phyloP scores from a whole-genome alignment of 78 protist genomes.

The Protostelium mycophagum region DNA sequence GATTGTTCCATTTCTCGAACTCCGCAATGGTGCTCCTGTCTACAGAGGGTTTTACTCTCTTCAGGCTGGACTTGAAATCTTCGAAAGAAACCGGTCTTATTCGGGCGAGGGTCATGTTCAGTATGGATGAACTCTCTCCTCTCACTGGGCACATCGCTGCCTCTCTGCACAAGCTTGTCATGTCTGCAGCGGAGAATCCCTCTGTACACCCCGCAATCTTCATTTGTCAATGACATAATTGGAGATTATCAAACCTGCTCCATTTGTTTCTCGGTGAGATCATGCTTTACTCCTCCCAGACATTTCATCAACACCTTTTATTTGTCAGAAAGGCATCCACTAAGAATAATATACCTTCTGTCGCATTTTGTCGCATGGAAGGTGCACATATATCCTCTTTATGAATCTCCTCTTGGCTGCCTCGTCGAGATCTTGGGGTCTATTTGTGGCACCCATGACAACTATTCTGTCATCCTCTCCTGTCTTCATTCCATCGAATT shows the following conservation, averaged over 20 bases:
- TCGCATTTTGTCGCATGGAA: constrained; percentile 78
- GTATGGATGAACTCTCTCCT: background rate
- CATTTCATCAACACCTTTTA: no score
- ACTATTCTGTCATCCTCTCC: constrained; percentile 31
- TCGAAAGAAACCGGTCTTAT: background rate
- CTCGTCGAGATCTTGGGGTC: constrained; percentile 93
- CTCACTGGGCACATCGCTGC: constrained; percentile 76
- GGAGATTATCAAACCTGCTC: constrained; percentile 1
- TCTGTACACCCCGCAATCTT: background rate
- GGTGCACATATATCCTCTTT: constrained; percentile 78
- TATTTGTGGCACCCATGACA: constrained; percentile 86
- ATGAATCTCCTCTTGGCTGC: constrained; percentile 83
- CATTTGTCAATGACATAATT: background rate
- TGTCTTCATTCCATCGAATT: constrained; percentile 56
- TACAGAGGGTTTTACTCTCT: background rate
- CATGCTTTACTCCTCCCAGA: background rate
- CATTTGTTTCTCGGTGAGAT: background rate
- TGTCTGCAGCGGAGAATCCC: constrained; percentile 21
- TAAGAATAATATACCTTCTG: constrained; percentile 1
- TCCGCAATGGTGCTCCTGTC: background rate
- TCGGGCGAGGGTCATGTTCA: background rate
- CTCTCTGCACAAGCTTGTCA: constrained; percentile 39
- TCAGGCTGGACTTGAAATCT: background rate
- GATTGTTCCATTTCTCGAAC: background rate
- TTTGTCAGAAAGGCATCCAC: constrained; percentile 13